phyloP scores from a whole-genome alignment of 73 alveolate genomes.

The Paramecium bursaria region DNA sequence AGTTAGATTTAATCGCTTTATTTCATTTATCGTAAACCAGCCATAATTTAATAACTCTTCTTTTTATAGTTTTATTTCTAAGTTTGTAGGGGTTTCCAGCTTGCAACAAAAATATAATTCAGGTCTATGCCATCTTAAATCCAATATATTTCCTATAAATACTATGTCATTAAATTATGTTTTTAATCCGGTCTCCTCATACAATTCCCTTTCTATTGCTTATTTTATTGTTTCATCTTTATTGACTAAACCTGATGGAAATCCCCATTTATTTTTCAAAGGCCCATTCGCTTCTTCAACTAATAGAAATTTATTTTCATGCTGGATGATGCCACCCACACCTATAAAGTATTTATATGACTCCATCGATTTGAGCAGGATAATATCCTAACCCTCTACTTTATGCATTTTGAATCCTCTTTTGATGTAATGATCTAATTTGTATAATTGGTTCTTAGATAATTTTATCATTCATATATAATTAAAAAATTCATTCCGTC shows the following conservation, averaged over 20 bases:
- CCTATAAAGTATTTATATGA: too few species aligned
- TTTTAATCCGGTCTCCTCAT: neutral
- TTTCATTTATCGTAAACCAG: neutral
- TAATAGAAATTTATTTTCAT: too few species aligned
- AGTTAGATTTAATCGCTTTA: neutral
- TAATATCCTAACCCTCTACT: too few species aligned
- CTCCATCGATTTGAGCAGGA: too few species aligned
- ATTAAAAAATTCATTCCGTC: too few species aligned
- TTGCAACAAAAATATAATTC: neutral
- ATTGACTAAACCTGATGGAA: neutral
- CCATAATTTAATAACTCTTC: neutral
- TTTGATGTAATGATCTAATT: too few species aligned
- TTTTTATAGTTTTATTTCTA: too few species aligned
- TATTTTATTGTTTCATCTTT: neutral
- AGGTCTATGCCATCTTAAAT: neutral
- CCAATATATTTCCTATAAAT: neutral
- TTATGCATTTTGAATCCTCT: too few species aligned
- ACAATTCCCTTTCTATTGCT: neutral
- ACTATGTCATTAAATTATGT: too few species aligned
- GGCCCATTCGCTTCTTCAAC: neutral
- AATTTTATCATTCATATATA: too few species aligned
- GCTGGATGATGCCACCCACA: neutral
- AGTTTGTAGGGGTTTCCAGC: neutral
- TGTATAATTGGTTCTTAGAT: too few species aligned
- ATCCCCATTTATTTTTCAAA: neutral